Evolutionary conservation across 2,329 filamentous ascomycete genomes (phyloP).

Genomic region (Fusarium sp.): DNA sequence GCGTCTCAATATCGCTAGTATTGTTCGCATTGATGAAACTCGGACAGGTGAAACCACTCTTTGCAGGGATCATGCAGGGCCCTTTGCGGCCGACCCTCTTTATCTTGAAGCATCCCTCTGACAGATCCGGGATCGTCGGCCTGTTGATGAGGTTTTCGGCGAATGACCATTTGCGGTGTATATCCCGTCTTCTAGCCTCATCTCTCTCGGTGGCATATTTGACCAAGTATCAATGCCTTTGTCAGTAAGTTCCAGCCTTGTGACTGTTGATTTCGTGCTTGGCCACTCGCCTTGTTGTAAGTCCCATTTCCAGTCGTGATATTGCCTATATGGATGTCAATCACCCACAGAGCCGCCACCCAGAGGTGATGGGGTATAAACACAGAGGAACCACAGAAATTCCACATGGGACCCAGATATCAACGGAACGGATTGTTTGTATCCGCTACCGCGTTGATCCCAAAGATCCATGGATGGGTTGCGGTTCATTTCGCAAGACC

Average conservation of each 20-base stretch:
- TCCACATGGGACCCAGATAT: too few species aligned
- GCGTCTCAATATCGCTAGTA: neutral
- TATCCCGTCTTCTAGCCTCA: neutral
- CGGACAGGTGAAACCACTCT: conserved; percentile 8
- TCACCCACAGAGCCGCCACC: neutral
- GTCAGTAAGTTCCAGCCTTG: neutral
- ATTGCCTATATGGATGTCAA: neutral
- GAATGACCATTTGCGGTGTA: neutral
- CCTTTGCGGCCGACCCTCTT: neutral
- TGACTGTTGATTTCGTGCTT: neutral
- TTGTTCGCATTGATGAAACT: conserved; percentile 6
- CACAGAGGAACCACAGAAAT: neutral
- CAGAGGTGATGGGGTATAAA: neutral
- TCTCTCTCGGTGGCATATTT: neutral
- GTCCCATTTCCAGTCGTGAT: neutral
- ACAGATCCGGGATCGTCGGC: neutral
- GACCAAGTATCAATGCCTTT: neutral
- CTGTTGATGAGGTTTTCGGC: neutral
- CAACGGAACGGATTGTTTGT: neutral
- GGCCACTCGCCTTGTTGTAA: neutral
- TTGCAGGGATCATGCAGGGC: conserved; percentile 6
- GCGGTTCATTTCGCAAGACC: neutral
- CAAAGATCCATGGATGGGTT: too few species aligned
- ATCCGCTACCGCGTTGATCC: neutral
- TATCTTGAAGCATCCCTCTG: conserved; percentile 20